phyloP scores from a whole-genome alignment of 2,329 filamentous ascomycete genomes.

The Lachnellula subtilissima region DNA sequence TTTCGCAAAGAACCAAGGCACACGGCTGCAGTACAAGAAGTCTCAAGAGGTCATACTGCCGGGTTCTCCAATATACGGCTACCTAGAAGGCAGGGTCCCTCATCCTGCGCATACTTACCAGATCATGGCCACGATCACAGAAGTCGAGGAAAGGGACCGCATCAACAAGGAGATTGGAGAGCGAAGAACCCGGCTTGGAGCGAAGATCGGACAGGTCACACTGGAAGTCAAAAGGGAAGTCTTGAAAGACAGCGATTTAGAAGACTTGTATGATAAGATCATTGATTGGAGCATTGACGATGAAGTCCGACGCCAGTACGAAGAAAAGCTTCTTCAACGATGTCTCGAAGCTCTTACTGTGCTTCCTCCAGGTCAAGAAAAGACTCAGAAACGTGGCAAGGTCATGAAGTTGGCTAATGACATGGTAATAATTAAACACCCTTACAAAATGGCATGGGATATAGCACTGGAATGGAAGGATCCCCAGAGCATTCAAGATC shows the following conservation, averaged over 20 bases:
- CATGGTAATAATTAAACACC: slow-evolving; percentile 95
- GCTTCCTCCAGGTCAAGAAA: slow-evolving; percentile 58
- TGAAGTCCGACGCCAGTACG: slow-evolving; percentile 74
- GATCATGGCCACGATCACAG: slow-evolving; percentile 75
- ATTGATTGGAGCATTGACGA: slow-evolving; percentile 92
- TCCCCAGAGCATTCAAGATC: slow-evolving; percentile 64
- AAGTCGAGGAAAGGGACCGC: slow-evolving; percentile 79
- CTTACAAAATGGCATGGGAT: slow-evolving; percentile 85
- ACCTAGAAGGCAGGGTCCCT: slow-evolving; percentile 77
- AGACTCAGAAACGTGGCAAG: slow-evolving; percentile 64
- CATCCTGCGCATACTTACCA: slow-evolving; percentile 77
- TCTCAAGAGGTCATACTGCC: slow-evolving; percentile 75
- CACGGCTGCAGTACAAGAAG: slow-evolving; percentile 66
- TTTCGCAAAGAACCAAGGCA: slow-evolving; percentile 68
- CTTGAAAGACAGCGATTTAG: slow-evolving; percentile 69
- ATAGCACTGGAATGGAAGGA: slow-evolving; percentile 88
- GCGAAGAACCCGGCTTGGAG: slow-evolving; percentile 80
- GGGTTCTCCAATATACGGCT: slow-evolving; percentile 71
- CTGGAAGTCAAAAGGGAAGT: slow-evolving; percentile 84
- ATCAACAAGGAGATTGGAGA: slow-evolving; percentile 90
- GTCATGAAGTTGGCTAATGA: slow-evolving; percentile 76
- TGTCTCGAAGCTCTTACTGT: slow-evolving; percentile 74
- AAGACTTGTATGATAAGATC: slow-evolving; percentile 72
- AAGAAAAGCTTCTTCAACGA: slow-evolving; percentile 82
- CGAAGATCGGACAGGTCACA: slow-evolving; percentile 77